Evolutionary conservation across 108 stramenopile genomes (phyloP).

Genomic region (Cyclotella sp.): DNA sequence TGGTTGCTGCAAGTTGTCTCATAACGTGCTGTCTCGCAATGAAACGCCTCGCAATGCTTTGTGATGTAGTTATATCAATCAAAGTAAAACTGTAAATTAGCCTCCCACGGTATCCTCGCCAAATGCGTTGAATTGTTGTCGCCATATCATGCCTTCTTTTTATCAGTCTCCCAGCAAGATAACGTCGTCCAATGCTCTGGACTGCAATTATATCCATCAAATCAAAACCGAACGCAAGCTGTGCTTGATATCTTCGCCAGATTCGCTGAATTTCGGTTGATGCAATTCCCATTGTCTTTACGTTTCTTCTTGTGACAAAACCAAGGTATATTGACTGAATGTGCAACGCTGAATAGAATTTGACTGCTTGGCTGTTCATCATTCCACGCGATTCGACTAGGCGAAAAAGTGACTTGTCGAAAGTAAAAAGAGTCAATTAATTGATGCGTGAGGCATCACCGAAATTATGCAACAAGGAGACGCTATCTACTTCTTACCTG

Average conservation of each 20-base stretch:
- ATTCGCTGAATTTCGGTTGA: conserved; percentile 55
- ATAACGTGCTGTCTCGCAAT: conserved; percentile 27
- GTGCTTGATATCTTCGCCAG: conserved; percentile 56
- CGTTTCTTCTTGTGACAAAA: conserved; percentile 22
- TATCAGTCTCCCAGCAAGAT: conserved; percentile 15
- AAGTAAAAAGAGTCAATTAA: neutral
- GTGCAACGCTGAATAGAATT: conserved; percentile 5
- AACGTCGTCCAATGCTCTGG: conserved; percentile 55
- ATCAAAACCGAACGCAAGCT: conserved; percentile 51
- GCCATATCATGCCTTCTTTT: conserved; percentile 5
- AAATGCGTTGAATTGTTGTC: conserved; percentile 41
- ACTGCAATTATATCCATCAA: conserved; percentile 53
- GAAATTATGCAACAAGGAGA: neutral
- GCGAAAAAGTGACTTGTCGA: neutral
- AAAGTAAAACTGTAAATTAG: conserved; percentile 37
- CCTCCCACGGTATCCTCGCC: conserved; percentile 37
- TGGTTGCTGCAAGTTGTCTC: conserved; percentile 8
- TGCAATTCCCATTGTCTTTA: conserved; percentile 31
- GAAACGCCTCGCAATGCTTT: conserved; percentile 42
- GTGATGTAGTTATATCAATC: conserved; percentile 51
- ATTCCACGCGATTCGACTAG: conserved; percentile 15
- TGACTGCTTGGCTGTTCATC: neutral
- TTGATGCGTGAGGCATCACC: conserved; percentile 28
- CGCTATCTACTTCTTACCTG: neutral
- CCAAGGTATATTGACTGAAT: conserved; percentile 45